Evolutionary conservation across 371 early-diverging fungal genomes (phyloP), one percentile per base, ranked within the genome.

Genomic region (Smittium mucronatum): DNA sequence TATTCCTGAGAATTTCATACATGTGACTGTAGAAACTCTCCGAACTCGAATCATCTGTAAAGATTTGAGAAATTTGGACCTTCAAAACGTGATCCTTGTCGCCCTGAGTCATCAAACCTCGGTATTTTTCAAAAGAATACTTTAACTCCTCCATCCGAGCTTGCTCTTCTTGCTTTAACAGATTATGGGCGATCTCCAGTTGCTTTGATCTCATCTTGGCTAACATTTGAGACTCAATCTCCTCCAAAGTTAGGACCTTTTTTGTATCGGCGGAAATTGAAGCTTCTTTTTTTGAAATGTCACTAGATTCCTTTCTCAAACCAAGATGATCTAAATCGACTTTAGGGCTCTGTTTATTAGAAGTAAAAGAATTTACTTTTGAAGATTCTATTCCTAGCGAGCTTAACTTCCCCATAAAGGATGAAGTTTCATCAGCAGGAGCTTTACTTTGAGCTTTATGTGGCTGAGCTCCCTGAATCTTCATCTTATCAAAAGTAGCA

Each of bases 21-120:
- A 94, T 88, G 72, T 93, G 93, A 76, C 89, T 93, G 76, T 97
- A 97, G 72, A 93, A 97, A 73, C 95, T 96, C 70, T 95, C 96
- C 0, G 85, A 82, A 61, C 84, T 87, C 16, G 96, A 95, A 76
- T 93, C 91, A 64, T 92, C 93, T 1, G 90, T 87, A 2, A 94
- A 92, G 36, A 97, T 82, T 78, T 95, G 94, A 47, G 91, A 85
- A 36, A 97, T 85, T 77, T 97, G 97, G 67, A 95, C 91, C 36
- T 89, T 86, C 35, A 92, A 87, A 72, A 95, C 91, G 64, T 86
- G 83, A 70, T 95, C 94, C 80, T 93, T 95, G 76, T 97, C 95
- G 72, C 87, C 84, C 72, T 89, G 88, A 2, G 91, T 88, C 97
- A 97, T 97, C 68, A 94, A 78, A 33, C 70, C 73, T 68, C 67